phyloP scores from a whole-genome alignment of 2,329 filamentous ascomycete genomes.

The Coniochaeta sp. region DNA sequence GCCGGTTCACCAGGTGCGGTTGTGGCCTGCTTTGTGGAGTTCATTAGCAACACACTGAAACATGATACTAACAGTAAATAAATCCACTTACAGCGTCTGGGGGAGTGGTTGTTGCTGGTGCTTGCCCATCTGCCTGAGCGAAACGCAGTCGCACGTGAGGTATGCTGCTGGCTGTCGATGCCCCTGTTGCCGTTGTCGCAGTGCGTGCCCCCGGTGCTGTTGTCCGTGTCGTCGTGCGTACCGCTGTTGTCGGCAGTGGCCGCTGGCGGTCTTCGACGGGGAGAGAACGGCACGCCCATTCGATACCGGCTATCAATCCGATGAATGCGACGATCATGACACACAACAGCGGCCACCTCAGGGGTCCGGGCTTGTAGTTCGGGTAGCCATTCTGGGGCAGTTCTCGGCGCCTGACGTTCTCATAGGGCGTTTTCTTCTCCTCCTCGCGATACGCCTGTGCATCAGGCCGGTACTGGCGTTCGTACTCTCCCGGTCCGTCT shows the following conservation, averaged over 20 bases:
- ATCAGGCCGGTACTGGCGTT: neutral
- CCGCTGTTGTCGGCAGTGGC: neutral
- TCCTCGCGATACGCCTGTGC: neutral
- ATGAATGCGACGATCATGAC: slow-evolving; percentile 5
- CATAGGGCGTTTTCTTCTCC: slow-evolving; percentile 11
- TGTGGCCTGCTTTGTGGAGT: neutral
- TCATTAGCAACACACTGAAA: neutral
- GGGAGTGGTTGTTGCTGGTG: neutral
- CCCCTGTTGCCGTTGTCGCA: neutral
- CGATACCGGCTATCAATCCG: slow-evolving; percentile 6
- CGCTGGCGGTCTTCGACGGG: slow-evolving; percentile 8
- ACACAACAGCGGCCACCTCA: slow-evolving; percentile 11
- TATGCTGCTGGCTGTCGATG: neutral
- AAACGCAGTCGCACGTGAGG: neutral
- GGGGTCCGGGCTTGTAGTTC: slow-evolving; percentile 11
- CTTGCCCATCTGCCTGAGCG: neutral
- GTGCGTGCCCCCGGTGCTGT: too few species aligned
- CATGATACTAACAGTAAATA: too few species aligned
- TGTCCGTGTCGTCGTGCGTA: too few species aligned
- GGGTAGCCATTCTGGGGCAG: slow-evolving; percentile 18
- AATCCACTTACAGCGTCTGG: neutral
- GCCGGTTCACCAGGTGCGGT: neutral
- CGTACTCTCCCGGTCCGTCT: neutral
- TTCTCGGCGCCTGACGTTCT: slow-evolving; percentile 20
- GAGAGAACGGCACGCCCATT: slow-evolving; percentile 8